Evolutionary conservation across 2,329 filamentous ascomycete genomes (phyloP), one percentile per base, ranked within the genome.

Genomic region (Botrytis deweyae): DNA sequence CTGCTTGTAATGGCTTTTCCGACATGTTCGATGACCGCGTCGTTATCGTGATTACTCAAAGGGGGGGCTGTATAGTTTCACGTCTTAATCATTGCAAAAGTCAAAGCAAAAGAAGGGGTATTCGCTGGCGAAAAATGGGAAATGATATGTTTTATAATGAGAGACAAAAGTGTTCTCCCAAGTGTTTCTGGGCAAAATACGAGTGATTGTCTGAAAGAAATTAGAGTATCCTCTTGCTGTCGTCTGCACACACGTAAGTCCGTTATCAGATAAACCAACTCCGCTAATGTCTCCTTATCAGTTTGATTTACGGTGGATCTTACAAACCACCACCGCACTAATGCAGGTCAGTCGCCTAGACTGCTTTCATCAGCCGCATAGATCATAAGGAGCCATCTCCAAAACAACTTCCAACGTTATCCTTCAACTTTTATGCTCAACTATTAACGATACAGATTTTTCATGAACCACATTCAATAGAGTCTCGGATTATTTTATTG

Each of bases 1-100:
- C 90, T 80, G 86, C 88, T 76, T 87, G 85, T 77, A 89, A 84
- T 67, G 86, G 83, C 49, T 82, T 83, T 77, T 88, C 85, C 49
- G 85, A 80, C 83, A 87, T 86, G 78, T 80, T 80, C 61, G 61
- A 63, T 25, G 66, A 33, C 36, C n/a, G n/a, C 7, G 68, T 55
- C 71, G 64, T 68, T 73, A 69, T 73, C 64, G 25, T 42, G 64
- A 42, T n/a, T 40, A 46, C 52, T 58, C 40, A 64, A 61, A 55
- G 49, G 64, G 61, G 61, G 44, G 40, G 12, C 25, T 61, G 58
- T 61, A 59, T 65, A 52, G 70, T 58, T 72, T 78, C 73, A 77
- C 72, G 72, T 64, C 65, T 67, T 68, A 63, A 74, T 76, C 77
- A 78, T 78, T 46, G 73, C 69, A 73, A 61, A 46, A 49, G 6